Percentiles rank a stretch among this genome's conserved stretches.
Conservation (phyloP, 2,329 filamentous ascomycete genomes). For the Penicillium sp. region DNA sequence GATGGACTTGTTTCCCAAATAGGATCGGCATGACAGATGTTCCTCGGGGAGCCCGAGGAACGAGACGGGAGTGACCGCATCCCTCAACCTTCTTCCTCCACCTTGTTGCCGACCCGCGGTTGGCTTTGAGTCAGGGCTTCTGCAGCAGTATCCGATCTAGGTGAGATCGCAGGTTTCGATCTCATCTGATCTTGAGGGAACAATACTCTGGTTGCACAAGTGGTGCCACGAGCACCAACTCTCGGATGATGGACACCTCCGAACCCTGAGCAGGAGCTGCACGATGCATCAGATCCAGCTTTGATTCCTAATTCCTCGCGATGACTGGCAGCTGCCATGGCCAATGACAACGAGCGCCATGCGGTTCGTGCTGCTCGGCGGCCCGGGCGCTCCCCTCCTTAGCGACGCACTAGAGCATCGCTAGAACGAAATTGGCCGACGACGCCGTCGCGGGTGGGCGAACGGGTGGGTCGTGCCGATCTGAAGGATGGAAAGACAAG, state of each 20-base stretch:
- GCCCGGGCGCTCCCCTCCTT: conserved; percentile 18
- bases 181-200: no score
- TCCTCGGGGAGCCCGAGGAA: no score
- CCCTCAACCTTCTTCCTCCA: no score
- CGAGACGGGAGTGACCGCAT: not conserved
- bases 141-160: no score
- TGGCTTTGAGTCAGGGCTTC: no score
- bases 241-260: no score
- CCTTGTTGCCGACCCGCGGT: no score
- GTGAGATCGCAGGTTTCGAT: no score
- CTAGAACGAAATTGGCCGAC: no score
- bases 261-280: not conserved
- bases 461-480: conserved; percentile 26
- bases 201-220: no score
- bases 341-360: conserved; percentile 15
- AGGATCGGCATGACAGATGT: not conserved
- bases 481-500: conserved; percentile 3
- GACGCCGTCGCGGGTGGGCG: conserved; percentile 19
- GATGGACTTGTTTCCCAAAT: not conserved
- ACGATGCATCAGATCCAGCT: conserved; percentile 18
- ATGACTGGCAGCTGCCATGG: conserved; percentile 17
- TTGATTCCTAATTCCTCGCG: conserved; percentile 8
- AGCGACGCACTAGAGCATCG: conserved; percentile 8
- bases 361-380: conserved; percentile 15
- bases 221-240: no score